These are phyloP conservation scores for Colletotrichum sp. DNA, from an alignment of 2,329 filamentous ascomycete species.

Conservation along the genomic window DNA sequence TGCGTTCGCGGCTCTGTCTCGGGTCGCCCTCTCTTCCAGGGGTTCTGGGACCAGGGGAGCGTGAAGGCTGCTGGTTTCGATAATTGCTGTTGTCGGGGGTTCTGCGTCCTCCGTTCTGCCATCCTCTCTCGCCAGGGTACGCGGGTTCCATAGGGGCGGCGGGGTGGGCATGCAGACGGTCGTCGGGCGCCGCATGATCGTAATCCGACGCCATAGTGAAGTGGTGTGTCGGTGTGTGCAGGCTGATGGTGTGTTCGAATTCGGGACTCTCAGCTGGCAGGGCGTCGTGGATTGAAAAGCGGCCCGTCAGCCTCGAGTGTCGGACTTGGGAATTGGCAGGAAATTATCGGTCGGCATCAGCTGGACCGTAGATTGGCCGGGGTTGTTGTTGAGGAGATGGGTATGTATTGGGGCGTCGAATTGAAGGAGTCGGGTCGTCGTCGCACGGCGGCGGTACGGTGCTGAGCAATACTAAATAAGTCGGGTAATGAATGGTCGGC, in stretches of 20 bases:
- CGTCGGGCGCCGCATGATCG: conserved; percentile 45
- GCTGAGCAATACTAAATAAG: conserved; percentile 13
- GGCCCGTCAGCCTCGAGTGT: conserved; percentile 23
- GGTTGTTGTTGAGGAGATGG: neutral
- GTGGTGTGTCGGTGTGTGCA: neutral
- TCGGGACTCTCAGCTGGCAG: conserved; percentile 18
- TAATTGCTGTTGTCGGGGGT: conserved; percentile 44
- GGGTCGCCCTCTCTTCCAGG: conserved; percentile 44
- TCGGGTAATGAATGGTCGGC: conserved; percentile 9
- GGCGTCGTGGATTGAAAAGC: conserved; percentile 8
- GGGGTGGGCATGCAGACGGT: conserved; percentile 35
- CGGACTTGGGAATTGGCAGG: conserved; percentile 16
- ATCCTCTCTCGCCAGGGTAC: conserved; percentile 36
- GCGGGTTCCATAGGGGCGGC: conserved; percentile 31
- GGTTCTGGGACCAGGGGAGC: conserved; percentile 36
- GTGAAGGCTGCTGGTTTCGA: conserved; percentile 34
- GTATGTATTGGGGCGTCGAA: conserved; percentile 16
- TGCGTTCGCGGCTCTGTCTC: conserved; percentile 62
- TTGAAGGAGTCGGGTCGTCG: conserved; percentile 11
- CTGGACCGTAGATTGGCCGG: conserved; percentile 15
- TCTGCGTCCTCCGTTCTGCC: conserved; percentile 40
- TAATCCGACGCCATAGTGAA: conserved; percentile 51
- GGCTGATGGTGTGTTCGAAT: conserved; percentile 13
- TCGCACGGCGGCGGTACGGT: conserved; percentile 20
- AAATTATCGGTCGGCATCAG: conserved; percentile 24